Base-by-base conservation (phyloP, 495 filamentous ascomycete species). In the Penicillium odoratum region DNA sequence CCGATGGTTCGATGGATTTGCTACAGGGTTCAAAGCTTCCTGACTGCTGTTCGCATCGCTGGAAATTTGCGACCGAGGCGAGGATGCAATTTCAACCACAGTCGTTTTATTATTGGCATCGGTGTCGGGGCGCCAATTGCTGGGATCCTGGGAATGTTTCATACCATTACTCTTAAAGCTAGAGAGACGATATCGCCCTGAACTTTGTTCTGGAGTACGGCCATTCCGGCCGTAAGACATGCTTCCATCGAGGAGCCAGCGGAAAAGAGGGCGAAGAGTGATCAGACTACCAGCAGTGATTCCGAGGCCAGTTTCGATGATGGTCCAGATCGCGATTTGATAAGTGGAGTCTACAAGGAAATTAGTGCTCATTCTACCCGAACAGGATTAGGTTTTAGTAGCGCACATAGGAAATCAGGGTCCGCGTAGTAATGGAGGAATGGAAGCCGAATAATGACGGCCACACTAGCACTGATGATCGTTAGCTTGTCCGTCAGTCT, bases 231-330 rank as follows among this genome's bases (percentile, higher is more conserved):
- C 43, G 7, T 46, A 46, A 2, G 47, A 31, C 25, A 33, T 30
- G 26, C 47, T 49, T 42, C 54, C 57, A 18, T 64, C 68, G 4
- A 60, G 54, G 10, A 66, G 47, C 57, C 57, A 63, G 53, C 69
- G 66, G 44, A 81, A 69, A 0, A 77, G 51, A 3, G 75, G 74
- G 7, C 74, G 72, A 21, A 75, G 63, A 9, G 69, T 73, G n/a
- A 71, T 63, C 16, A 78, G 69, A 44, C 74, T 74, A 21, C 71
- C 73, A 11, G 72, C 71, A 6, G 64, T 67, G 53, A 78, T 73
- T 11, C 67, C 75, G 38, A 75, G 62, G 16, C 68, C 67, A 7
- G 65, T 62, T 55, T 78, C 74, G 18, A 75, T 55, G 16, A 62
- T 56, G 6, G 70, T 68, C 70, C 73, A 74, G 53, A 77, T 69